Conservation (phyloP, 225 moss, liverwort and hornwort species). For the Marchantia polymorpha region DNA sequence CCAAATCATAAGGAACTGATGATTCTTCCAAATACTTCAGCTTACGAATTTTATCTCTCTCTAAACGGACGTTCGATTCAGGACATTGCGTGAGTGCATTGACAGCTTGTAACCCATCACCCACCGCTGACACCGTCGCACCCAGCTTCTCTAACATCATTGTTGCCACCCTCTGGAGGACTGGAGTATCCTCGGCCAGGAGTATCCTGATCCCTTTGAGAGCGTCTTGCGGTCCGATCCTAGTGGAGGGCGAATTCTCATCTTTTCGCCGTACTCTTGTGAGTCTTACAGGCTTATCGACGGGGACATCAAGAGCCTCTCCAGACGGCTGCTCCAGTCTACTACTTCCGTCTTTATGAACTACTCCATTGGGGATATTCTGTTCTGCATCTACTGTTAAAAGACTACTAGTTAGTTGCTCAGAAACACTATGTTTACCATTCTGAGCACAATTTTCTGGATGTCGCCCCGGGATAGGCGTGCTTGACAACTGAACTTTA, state of each 20-base stretch:
- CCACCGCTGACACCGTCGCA: slow-evolving; percentile 59
- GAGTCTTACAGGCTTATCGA: neutral
- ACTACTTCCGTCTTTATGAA: neutral
- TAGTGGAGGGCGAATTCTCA: slow-evolving; percentile 14
- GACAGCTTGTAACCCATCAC: slow-evolving; percentile 71
- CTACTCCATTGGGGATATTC: neutral
- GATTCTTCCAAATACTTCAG: slow-evolving; percentile 17
- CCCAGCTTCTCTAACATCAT: slow-evolving; percentile 85
- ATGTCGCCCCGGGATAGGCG: neutral
- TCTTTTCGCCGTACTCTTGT: slow-evolving; percentile 9
- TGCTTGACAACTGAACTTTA: neutral
- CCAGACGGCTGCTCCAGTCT: neutral
- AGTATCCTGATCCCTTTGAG: slow-evolving; percentile 71
- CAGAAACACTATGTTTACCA: neutral
- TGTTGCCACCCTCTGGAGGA: slow-evolving; percentile 73
- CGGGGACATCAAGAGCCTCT: neutral
- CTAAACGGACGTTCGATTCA: slow-evolving; percentile 23
- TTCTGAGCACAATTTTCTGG: neutral
- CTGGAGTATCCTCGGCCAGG: slow-evolving; percentile 76
- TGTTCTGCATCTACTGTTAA: neutral
- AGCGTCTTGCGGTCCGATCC: slow-evolving; percentile 60
- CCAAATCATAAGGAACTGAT: slow-evolving; percentile 52
- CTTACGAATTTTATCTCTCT: slow-evolving; percentile 7
- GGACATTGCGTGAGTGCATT: slow-evolving; percentile 50
- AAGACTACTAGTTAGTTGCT: neutral